Base-by-base conservation (phyloP, 2,329 filamentous ascomycete species). In the Colletotrichum nymphaeae region DNA sequence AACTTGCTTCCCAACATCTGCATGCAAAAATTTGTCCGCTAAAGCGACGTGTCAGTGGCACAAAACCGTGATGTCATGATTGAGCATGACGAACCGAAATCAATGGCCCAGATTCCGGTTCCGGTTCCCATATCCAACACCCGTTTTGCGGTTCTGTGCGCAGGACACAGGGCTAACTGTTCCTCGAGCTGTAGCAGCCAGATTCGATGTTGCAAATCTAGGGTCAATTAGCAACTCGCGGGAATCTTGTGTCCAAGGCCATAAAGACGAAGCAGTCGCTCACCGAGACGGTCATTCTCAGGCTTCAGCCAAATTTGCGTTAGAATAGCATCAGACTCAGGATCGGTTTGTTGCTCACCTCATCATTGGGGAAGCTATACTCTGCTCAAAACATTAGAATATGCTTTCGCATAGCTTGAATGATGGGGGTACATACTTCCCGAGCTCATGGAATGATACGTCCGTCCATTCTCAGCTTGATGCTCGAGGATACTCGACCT, bases 91-190 rank as follows among this genome's bases (percentile, higher is more conserved):
- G 30, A 53, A 78, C 78, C 85, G 73, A 86, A 83, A 63, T 88
- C 86, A 6, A 88, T 83, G 4, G 82, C 81, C 83, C 83, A 85
- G 9, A 81, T 77, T 11, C 85, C 86, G 11, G 86, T 88, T 0
- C 86, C 86, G 2, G 85, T 87, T n/a, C 86, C 86, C 52, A 86
- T 76, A 76, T 88, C 87, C 2, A 88, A 78, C 12, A 84, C 78
- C 5, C 78, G 80, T 9, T 72, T 63, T 9, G 80, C 62, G 3
- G 74, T 77, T 16, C 78, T 70, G 8, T 73, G 73, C 5, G 67
- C 65, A 0, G 83, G 83, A 3, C 75, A 76, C 0, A 78, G 55
- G 28, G 74, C 79, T 0, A 83, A 76, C 32, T 80, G 79, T 4
- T 78, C 78, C 1, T 79, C 77, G 19, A 81, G 76, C 0, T 80